These are phyloP conservation scores for Ottelia alismoides DNA, from an alignment of 106 monocot species.

Conservation along the genomic window DNA sequence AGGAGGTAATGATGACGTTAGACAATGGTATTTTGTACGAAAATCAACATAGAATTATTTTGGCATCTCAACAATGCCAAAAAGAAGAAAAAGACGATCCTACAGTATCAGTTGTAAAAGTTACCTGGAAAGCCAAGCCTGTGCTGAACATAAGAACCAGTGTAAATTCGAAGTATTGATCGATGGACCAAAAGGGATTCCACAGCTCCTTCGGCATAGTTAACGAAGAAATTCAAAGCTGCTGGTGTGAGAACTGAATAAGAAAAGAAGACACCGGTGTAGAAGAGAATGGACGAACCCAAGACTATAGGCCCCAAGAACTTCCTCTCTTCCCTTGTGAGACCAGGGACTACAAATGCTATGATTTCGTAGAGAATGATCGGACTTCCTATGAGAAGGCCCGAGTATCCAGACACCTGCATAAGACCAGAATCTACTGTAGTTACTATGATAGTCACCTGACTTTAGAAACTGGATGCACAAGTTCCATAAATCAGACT, in stretches of 20 bases:
- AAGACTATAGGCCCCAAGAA: slow-evolving; percentile 96
- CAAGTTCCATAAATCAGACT: too few species aligned
- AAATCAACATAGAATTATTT: too few species aligned
- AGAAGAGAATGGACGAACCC: slow-evolving; percentile 96
- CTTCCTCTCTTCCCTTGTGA: slow-evolving; percentile 73
- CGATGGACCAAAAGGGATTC: slow-evolving; percentile 98
- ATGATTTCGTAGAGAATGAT: slow-evolving; percentile 93
- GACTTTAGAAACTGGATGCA: too few species aligned
- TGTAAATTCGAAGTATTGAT: slow-evolving; percentile 97
- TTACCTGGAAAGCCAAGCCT: slow-evolving; percentile 97
- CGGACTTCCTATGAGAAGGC: slow-evolving; percentile 89
- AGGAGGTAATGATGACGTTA: too few species aligned
- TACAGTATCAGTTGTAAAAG: too few species aligned
- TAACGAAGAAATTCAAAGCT: slow-evolving; percentile 96
- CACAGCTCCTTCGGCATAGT: slow-evolving; percentile 92
- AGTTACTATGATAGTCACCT: too few species aligned
- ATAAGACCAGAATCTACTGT: too few species aligned
- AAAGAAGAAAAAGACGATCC: too few species aligned
- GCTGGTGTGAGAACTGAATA: slow-evolving; percentile 80
- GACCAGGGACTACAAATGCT: slow-evolving; percentile 88
- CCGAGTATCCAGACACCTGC: slow-evolving; percentile 98
- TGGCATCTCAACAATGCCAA: too few species aligned
- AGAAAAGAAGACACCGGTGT: slow-evolving; percentile 82
- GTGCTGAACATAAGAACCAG: slow-evolving; percentile 99
- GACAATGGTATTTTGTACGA: too few species aligned